Percentiles rank a stretch among this genome's conserved stretches.
Conservation (phyloP, 768 basidiomycete genomes). For the Wakefieldia striispora region DNA sequence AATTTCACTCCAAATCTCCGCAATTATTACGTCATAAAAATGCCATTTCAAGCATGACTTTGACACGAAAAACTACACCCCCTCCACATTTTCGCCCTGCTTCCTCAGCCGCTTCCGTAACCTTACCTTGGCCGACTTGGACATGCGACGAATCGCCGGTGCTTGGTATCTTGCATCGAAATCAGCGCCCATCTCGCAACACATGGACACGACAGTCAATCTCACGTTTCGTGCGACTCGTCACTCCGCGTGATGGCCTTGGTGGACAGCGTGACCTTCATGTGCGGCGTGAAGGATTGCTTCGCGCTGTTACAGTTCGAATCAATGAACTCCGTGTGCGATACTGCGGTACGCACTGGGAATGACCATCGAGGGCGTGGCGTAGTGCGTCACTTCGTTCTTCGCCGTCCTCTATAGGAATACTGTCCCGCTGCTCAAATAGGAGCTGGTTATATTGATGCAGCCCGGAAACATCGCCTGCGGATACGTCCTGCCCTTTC, state of each 20-base stretch:
- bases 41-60: conserved; percentile 8
- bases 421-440: conserved; percentile 32
- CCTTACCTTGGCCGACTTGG: conserved; percentile 56
- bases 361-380: conserved; percentile 53
- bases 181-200: conserved; percentile 8
- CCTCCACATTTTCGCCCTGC: conserved; percentile 16
- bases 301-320: conserved; percentile 40
- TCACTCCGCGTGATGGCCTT: conserved; percentile 40
- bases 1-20: conserved; percentile 16
- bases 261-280: conserved; percentile 65
- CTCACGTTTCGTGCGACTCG: conserved; percentile 39
- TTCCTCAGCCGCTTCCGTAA: conserved; percentile 45
- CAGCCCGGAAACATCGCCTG: conserved; percentile 49
- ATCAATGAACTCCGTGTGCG: background rate
- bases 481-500: conserved; percentile 45
- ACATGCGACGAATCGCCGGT: conserved; percentile 50
- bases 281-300: conserved; percentile 58
- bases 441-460: conserved; percentile 79
- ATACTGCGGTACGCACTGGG: conserved; percentile 46
- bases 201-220: background rate
- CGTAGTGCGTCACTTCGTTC: conserved; percentile 25
- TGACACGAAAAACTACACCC: conserved; percentile 26
- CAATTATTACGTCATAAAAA: conserved; percentile 24
- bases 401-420: conserved; percentile 35
- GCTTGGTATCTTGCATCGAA: conserved; percentile 52